Conservation (phyloP, 768 basidiomycete species). For the Agaricus blazei region DNA sequence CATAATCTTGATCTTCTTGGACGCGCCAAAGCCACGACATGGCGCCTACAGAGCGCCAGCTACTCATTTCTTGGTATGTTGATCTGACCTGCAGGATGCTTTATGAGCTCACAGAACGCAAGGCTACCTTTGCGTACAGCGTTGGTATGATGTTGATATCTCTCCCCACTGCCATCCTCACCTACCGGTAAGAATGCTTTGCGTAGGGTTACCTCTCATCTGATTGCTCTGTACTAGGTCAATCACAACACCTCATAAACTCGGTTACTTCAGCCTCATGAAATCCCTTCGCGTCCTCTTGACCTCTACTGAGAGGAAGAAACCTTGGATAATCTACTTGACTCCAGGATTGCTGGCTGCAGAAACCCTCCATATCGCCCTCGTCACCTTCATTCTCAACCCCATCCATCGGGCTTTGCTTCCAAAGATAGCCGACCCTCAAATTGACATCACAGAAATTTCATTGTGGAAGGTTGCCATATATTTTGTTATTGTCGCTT, state of each 20-base stretch:
- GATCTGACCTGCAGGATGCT: background rate
- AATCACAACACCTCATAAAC: constrained; percentile 76
- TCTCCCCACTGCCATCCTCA: constrained; percentile 67
- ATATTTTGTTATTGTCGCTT: constrained; percentile 50
- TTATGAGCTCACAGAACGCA: constrained; percentile 13
- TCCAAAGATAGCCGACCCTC: constrained; percentile 31
- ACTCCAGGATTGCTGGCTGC: constrained; percentile 73
- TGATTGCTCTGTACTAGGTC: constrained; percentile 39
- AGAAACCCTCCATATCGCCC: constrained; percentile 39
- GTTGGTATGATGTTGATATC: constrained; percentile 60
- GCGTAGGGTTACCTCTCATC: no score
- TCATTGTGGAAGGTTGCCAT: constrained; percentile 45
- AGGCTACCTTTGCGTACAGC: constrained; percentile 60
- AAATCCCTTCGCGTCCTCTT: constrained; percentile 65
- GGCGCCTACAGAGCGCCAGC: constrained; percentile 62
- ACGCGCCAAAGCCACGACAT: constrained; percentile 54
- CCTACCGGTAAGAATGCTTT: constrained; percentile 54
- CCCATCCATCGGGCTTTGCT: constrained; percentile 43
- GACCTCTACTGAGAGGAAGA: constrained; percentile 75
- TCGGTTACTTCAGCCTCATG: constrained; percentile 56
- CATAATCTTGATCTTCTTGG: constrained; percentile 53
- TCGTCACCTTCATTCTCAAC: constrained; percentile 43
- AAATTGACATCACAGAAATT: constrained; percentile 33
- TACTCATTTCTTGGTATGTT: constrained; percentile 42
- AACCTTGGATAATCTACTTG: constrained; percentile 76